These are phyloP conservation scores for Nakataea oryzae DNA, from an alignment of 2,329 filamentous ascomycete genomes.

Conservation along the genomic window DNA sequence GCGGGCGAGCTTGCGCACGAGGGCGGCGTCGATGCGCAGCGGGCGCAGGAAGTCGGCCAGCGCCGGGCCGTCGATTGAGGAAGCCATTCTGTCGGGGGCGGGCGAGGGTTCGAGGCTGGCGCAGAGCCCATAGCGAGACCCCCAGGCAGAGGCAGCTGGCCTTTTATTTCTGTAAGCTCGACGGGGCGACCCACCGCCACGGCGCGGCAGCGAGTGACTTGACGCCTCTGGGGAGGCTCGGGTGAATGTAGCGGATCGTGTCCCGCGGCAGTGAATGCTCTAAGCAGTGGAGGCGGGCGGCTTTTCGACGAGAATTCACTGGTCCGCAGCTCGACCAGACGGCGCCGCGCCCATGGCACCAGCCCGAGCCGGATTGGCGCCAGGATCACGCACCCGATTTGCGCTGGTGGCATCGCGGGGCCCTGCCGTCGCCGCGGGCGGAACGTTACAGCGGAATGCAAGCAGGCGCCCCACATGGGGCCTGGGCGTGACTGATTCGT, in stretches of 20 bases:
- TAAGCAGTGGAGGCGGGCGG: too few species aligned
- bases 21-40: slow-evolving; percentile 34
- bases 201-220: neutral
- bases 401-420: neutral
- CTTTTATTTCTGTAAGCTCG: neutral
- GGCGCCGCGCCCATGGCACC: neutral
- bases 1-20: slow-evolving; percentile 33
- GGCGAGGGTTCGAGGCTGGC: neutral
- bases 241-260: too few species aligned
- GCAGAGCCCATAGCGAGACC: neutral
- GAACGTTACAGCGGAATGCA: neutral
- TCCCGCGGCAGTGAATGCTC: too few species aligned
- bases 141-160: neutral
- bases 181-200: neutral
- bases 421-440: too few species aligned
- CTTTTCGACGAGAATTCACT: too few species aligned
- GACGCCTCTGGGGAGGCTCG: neutral
- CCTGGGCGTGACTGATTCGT: too few species aligned
- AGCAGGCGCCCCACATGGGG: too few species aligned
- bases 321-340: too few species aligned
- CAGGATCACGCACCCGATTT: neutral
- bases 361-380: neutral
- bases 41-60: slow-evolving; percentile 38
- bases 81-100: neutral
- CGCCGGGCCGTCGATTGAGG: neutral